Evolutionary conservation across 1,284 basidiomycete species (phyloP).

Genomic region (Cerioporus squamosus): DNA sequence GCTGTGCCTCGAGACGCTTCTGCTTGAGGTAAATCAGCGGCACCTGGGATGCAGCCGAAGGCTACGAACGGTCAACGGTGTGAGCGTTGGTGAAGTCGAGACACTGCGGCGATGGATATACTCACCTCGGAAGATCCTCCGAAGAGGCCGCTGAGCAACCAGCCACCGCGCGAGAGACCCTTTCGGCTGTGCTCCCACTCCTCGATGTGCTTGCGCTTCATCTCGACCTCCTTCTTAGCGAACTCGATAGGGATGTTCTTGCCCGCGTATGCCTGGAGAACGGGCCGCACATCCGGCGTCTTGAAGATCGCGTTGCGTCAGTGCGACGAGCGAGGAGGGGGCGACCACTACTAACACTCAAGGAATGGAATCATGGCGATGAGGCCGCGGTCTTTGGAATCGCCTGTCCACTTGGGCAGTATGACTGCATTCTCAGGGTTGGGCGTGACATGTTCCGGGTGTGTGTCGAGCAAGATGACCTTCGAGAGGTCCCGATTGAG

Average conservation of each 20-base stretch:
- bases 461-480: conserved; percentile 89
- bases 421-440: conserved; percentile 93
- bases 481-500: conserved; percentile 94
- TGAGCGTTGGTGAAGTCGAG: background rate
- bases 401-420: conserved; percentile 88
- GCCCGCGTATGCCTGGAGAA: conserved; percentile 83
- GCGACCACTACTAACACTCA: conserved; percentile 66
- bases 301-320: conserved; percentile 69
- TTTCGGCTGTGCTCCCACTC: conserved; percentile 76
- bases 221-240: conserved; percentile 83
- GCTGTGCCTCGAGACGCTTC: conserved; percentile 87
- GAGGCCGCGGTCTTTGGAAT: conserved; percentile 78
- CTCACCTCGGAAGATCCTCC: conserved; percentile 41
- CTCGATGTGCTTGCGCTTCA: conserved; percentile 77
- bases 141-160: conserved; percentile 68
- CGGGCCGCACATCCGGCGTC: conserved; percentile 84
- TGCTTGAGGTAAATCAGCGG: conserved; percentile 90
- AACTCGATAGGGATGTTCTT: conserved; percentile 92
- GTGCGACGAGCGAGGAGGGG: background rate
- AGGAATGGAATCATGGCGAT: conserved; percentile 95
- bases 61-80: background rate
- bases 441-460: conserved; percentile 74
- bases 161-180: conserved; percentile 45
- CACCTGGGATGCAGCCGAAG: conserved; percentile 41
- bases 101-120: conserved; percentile 10